Evolutionary conservation across 2,329 filamentous ascomycete genomes (phyloP).

Genomic region (Basipetospora chlamydospora): DNA sequence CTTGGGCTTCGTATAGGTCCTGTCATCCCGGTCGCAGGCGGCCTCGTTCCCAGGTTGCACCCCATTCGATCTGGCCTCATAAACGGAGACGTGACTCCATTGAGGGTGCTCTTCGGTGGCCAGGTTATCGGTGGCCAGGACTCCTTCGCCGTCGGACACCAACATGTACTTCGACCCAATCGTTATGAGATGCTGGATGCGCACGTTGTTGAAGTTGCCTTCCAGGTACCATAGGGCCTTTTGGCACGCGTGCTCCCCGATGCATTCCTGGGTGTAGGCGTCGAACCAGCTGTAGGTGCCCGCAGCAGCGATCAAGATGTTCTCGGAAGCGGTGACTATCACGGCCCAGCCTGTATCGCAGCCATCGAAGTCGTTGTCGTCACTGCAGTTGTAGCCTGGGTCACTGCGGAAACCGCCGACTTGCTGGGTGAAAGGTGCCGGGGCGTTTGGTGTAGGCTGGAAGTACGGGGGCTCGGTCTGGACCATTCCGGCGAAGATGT

Average conservation of each 20-base stretch:
- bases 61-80: no score
- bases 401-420: slow-evolving; percentile 8
- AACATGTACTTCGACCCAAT: slow-evolving; percentile 17
- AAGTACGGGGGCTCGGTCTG: slow-evolving; percentile 57
- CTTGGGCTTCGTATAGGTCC: no score
- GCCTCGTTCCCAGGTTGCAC: no score
- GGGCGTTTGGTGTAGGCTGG: slow-evolving; percentile 20
- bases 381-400: slow-evolving; percentile 9
- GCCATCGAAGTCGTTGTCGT: slow-evolving; percentile 5
- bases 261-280: slow-evolving; percentile 8
- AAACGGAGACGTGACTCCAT: no score
- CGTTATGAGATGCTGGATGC: slow-evolving; percentile 15
- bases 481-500: slow-evolving; percentile 43
- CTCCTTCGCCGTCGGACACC: slow-evolving; percentile 12
- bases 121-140: slow-evolving; percentile 15
- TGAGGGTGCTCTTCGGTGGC: slow-evolving; percentile 14
- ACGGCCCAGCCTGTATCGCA: slow-evolving; percentile 14
- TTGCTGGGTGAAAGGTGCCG: slow-evolving; percentile 9
- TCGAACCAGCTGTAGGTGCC: slow-evolving; percentile 15
- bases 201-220: slow-evolving; percentile 11
- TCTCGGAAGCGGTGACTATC: slow-evolving; percentile 5
- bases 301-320: slow-evolving; percentile 12
- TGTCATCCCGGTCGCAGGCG: no score
- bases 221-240: slow-evolving; percentile 11
- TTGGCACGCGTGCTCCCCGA: slow-evolving; percentile 11